Base-by-base conservation (phyloP, 352 stramenopile species). In the Stramenopiles sp. region DNA sequence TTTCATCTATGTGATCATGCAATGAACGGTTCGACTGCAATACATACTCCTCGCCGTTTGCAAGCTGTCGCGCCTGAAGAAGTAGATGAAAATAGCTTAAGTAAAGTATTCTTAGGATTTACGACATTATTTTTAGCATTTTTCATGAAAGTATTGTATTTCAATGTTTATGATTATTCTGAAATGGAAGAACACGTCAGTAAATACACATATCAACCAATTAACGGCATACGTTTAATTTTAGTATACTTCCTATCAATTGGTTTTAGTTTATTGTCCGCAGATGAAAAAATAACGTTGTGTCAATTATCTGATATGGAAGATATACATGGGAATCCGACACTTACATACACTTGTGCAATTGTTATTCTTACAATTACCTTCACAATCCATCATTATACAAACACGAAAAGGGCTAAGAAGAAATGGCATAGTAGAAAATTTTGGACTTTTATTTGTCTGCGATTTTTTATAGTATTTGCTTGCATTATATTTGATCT, bases 111-210 rank as follows among this genome's bases (percentile, higher is more conserved):
- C 65, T 33, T 33, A 76, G 31, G 65, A 13, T 76, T 13, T 20
- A 76, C 4, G 4, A 31, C 65, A 33, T 76, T 76, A 76, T 4
- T 20, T 76, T 76, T 76, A 53, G 65, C 65, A 31, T 13, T 76
- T 13, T 76, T 76, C 65, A 33, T 76, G 13, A 76, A 76, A 76
- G 4, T 76, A 13, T 13, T 76, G 65, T 76, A 76, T 13, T 76
- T 76, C 13, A 76, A 76, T 33, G 65, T 76, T 4, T 76, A 76
- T 76, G 30, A 33, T 33, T 33, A 31, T 31, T 76, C 65, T 13
- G 65, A 76, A 33, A 76, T 76, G 30, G 65, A 76, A 20, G 65
- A 76, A 13, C 30, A 76, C 4, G 31, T 33, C 7, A 76, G 65
- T 20, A 76, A 53, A 53, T 53, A 53, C 38, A 13, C 38, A 53